A percentile compares a stretch with the other conserved stretches of the same genome.
These are phyloP conservation scores for Sequoia sempervirens DNA, from an alignment of 75 land plant genomes.

Conservation along the genomic window DNA sequence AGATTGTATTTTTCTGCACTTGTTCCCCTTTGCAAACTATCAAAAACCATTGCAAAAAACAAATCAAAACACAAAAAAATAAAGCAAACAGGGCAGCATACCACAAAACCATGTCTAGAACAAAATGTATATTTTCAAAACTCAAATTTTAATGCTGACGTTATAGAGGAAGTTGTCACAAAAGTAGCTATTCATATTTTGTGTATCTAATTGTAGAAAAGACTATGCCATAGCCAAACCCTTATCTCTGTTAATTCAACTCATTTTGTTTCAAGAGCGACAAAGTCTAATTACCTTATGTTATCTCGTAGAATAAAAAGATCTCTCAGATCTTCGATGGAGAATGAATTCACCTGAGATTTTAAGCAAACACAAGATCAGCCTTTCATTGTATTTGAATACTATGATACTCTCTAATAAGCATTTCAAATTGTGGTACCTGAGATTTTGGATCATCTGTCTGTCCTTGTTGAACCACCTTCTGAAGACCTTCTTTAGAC, in stretches of 20 bases:
- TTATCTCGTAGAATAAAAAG: constrained; percentile 70
- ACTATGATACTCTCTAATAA: constrained; percentile 1
- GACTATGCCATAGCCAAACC: not conserved
- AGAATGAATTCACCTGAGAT: constrained; percentile 72
- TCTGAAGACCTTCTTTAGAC: constrained; percentile 99
- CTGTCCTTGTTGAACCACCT: constrained; percentile 86
- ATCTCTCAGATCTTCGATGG: constrained; percentile 87
- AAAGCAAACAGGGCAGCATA: too few species aligned
- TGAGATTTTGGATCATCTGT: constrained; percentile 36
- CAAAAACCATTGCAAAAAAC: too few species aligned
- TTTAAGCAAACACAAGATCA: not conserved
- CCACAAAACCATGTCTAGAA: not conserved
- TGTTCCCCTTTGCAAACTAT: too few species aligned
- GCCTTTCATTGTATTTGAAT: not conserved
- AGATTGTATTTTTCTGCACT: too few species aligned
- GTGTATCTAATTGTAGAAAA: not conserved
- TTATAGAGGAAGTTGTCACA: not conserved
- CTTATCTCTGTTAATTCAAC: not conserved
- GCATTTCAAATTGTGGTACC: constrained; percentile 22
- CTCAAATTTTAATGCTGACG: not conserved
- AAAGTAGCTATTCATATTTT: not conserved
- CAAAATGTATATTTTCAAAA: not conserved
- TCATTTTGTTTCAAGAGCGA: not conserved
- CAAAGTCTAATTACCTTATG: constrained; percentile 41
- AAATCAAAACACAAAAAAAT: too few species aligned